Evolutionary conservation across 2,329 filamentous ascomycete species (phyloP), one percentile per base, ranked within the genome.

Genomic region (Pyrenophora teres): DNA sequence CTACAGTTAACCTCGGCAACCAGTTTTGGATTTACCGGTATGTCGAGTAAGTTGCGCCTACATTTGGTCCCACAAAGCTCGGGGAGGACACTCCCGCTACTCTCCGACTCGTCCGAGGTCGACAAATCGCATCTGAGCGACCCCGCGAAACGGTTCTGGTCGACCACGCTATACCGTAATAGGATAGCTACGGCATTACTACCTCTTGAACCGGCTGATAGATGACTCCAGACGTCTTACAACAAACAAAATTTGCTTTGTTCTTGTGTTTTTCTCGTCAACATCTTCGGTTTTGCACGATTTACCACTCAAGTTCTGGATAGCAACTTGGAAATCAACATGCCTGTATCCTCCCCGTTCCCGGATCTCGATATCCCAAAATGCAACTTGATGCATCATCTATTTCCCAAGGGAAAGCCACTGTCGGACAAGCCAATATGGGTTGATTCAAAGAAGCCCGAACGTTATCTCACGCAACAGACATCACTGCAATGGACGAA

Each of bases 401-500:
- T 74, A 13, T 74, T 73, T 50, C 69, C 70, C 4, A 53, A 38
- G 21, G 60, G 42, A 51, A 49, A 62, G 35, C 50, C 55, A 8
- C 63, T 67, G 35, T 69, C 76, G 33, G 69, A 78, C 43, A 74
- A 76, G 13, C 79, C 80, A 1, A 62, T 82, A 31, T 83, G 80
- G 81, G 74, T 81, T 49, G 78, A 83, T 62, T 73, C 77, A 31
- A 73, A 74, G 40, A 68, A 81, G 46, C 66, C 76, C 2, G 57
- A 60, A 7, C 71, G 72, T 18, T 75, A 69, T 41, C 71, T 83
- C 9, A 81, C 80, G 0, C 73, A 79, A 0, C 69, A 68, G 18
- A 71, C 79, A 50, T 62, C 78, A 16, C 62, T 82, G 32, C 66
- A 72, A 73, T 83, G 79, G 80, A 70, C 78, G 10, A 80, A 77